Percentiles rank a stretch among this genome's conserved stretches.
Conservation (phyloP, 345 rosid genomes). For the Psidium friedrichsthalianum region DNA sequence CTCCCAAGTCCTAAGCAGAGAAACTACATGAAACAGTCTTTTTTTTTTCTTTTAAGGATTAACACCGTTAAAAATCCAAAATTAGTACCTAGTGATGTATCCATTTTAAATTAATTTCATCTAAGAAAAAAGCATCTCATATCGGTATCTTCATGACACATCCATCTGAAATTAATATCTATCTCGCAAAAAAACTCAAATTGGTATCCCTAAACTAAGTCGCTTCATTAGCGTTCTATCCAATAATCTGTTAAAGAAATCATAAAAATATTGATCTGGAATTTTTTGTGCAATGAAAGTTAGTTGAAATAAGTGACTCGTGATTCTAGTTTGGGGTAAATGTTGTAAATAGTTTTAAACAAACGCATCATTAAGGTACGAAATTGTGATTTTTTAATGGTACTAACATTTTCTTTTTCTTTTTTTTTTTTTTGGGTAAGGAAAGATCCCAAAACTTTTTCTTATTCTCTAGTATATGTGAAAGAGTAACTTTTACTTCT, state of each 20-base stretch:
- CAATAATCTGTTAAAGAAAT: fast-evolving
- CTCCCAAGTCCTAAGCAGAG: not conserved
- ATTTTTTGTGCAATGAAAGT: not conserved
- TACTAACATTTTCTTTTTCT: not conserved
- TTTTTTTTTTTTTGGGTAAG: too few relatives aligned
- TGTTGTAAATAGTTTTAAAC: not conserved
- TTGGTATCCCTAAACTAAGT: fast-evolving
- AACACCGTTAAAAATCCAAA: not conserved
- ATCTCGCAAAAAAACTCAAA: not conserved
- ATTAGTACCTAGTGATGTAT: fast-evolving
- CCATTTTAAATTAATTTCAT: not conserved
- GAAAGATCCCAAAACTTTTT: too few relatives aligned
- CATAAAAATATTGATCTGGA: fast-evolving
- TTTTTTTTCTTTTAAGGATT: not conserved
- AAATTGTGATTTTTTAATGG: not conserved
- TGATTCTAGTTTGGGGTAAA: not conserved
- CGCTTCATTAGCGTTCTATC: too few relatives aligned
- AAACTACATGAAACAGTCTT: not conserved
- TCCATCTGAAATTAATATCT: too few relatives aligned
- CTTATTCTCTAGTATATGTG: not conserved
- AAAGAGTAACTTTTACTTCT: not conserved
- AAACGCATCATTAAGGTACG: not conserved
- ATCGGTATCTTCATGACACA: not conserved
- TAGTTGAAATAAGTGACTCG: fast-evolving
- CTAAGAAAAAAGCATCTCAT: not conserved